Base-by-base conservation (phyloP, 768 basidiomycete species). In the Sporobolomyces phaffii region DNA sequence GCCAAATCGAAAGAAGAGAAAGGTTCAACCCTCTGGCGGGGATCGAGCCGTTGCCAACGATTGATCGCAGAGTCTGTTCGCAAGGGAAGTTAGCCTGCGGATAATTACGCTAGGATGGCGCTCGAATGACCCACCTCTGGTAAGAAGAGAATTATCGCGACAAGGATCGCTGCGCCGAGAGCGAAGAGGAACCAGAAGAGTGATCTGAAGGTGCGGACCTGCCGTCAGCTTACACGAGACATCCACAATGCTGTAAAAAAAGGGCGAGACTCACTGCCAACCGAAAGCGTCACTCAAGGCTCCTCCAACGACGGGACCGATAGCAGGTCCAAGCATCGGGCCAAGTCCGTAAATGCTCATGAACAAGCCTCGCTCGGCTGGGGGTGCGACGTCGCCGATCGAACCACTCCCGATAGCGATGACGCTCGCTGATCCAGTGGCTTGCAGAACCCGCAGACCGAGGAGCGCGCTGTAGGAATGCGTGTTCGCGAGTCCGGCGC, bases 41-140 rank as follows among this genome's bases (percentile, higher is more conserved):
- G 29, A 75, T 76, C 60, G 78, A 80, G 29, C 83, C 83, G 74
- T 83, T 79, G 24, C 82, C 83, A 11, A 81, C 80, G 20, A 81
- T 65, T 10, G 53, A 50, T 8, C 72, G 75, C 28, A 78, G 72
- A 0, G 83, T 84, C 68, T 84, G 48, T 8, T 10, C 11, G 24
- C 29, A 20, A 26, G 45, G n/a, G 45, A n/a, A 47, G 45, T 26
- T 26, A n/a, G n/a, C n/a, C n/a, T 36, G 34, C 34, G 24, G 28
- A 11, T 20, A 24, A 17, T 24, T 5, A 20, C 17, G 52, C 24
- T n/a, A 36, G 52, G 17, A 40, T 26, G 33, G 31, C 38, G 33
- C 22, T 18, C 8, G 34, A 10, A 7, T 2, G 13, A 31, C 48
- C 15, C 18, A 51, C 60, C 60, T 73, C 72, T 24, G 72, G 72